A percentile compares a stretch with the other conserved stretches of the same genome.
phyloP scores from a whole-genome alignment of 2,329 filamentous ascomycete species.

The Exserohilum rostratum region DNA sequence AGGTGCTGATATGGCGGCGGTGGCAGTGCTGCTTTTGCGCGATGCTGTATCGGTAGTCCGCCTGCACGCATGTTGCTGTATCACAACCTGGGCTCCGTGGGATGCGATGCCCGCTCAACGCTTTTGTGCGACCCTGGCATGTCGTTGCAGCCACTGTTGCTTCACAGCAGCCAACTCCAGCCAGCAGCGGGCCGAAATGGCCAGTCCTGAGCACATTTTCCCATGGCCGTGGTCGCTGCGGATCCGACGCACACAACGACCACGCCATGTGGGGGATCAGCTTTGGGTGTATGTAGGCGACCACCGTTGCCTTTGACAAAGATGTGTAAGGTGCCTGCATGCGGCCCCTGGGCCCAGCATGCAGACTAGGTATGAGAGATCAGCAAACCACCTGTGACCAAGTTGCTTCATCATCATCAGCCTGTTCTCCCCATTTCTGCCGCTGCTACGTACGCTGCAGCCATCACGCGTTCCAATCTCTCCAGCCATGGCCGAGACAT shows the following conservation, averaged over 20 bases:
- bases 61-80: slow-evolving; percentile 10
- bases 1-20: slow-evolving; percentile 37
- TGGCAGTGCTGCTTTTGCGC: slow-evolving; percentile 37
- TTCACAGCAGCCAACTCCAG: no score
- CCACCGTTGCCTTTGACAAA: slow-evolving; percentile 2
- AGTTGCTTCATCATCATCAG: neutral
- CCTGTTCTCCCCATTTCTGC: neutral
- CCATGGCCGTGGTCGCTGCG: slow-evolving; percentile 4
- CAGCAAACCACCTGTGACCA: neutral
- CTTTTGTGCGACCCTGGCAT: neutral
- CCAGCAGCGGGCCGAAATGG: no score
- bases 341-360: neutral
- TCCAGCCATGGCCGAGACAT: neutral
- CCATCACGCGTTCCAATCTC: no score
- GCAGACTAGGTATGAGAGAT: neutral
- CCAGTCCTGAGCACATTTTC: no score
- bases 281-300: slow-evolving; percentile 7
- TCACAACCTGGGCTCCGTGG: slow-evolving; percentile 4
- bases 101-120: neutral
- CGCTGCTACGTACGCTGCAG: neutral
- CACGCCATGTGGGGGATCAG: slow-evolving; percentile 11
- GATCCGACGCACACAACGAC: slow-evolving; percentile 4
- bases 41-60: slow-evolving; percentile 7
- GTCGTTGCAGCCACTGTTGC: no score
- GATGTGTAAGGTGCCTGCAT: neutral